Percentiles rank a stretch among this genome's conserved stretches.
phyloP scores from a whole-genome alignment of 306 rosid species.

The Quercus suber region DNA sequence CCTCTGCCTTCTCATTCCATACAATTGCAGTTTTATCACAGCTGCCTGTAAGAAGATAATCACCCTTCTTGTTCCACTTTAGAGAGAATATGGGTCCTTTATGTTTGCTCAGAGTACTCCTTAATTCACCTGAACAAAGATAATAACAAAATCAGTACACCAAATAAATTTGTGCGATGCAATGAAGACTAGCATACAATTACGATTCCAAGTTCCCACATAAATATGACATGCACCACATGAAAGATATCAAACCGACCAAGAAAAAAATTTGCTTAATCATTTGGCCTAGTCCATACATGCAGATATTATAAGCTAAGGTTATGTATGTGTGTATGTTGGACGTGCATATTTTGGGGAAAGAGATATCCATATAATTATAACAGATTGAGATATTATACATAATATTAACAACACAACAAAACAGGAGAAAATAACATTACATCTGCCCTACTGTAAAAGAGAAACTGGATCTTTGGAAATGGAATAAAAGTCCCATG shows the following conservation, averaged over 20 bases:
- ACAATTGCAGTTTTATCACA: constrained; percentile 93
- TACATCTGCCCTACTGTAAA: too few species aligned
- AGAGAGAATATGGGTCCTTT: constrained; percentile 89
- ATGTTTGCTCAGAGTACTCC: constrained; percentile 77
- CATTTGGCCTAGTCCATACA: background rate
- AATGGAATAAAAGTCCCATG: background rate
- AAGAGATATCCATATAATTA: background rate
- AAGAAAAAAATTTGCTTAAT: background rate
- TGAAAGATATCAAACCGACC: background rate
- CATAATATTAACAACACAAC: background rate
- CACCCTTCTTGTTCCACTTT: constrained; percentile 96
- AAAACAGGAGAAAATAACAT: background rate
- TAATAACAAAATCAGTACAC: constrained; percentile 7
- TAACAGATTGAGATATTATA: background rate
- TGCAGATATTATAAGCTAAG: background rate
- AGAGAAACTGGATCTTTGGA: background rate
- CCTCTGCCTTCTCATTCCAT: constrained; percentile 88
- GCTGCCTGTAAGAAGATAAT: constrained; percentile 92
- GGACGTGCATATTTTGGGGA: background rate
- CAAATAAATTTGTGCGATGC: background rate
- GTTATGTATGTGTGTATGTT: background rate
- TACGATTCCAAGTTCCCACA: background rate
- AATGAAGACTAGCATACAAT: background rate
- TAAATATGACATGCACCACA: background rate
- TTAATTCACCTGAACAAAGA: constrained; percentile 63